These are phyloP conservation scores for Takashimella tepidaria DNA, from an alignment of 1,284 basidiomycete genomes.

Conservation along the genomic window DNA sequence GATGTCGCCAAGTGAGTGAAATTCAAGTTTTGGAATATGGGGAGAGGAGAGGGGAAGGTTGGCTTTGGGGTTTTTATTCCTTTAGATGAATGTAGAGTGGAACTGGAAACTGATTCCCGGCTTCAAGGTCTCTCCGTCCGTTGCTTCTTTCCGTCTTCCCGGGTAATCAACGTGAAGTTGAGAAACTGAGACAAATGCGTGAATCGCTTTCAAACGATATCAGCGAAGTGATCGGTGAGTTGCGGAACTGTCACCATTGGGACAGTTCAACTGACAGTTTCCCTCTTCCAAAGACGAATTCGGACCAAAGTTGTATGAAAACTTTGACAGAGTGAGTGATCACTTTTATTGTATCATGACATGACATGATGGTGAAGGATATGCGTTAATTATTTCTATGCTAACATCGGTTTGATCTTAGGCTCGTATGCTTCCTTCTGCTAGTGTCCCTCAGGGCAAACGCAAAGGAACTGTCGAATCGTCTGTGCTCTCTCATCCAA, in stretches of 20 bases:
- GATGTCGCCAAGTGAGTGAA: slow-evolving; percentile 85
- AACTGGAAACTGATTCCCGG: neutral
- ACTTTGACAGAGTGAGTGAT: slow-evolving; percentile 74
- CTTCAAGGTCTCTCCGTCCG: slow-evolving; percentile 75
- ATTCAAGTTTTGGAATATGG: too few species aligned
- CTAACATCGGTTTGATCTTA: slow-evolving; percentile 38
- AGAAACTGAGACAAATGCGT: slow-evolving; percentile 74
- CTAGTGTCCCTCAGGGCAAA: slow-evolving; percentile 64
- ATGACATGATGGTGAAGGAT: too few species aligned
- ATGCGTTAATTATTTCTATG: too few species aligned
- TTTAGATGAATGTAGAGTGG: too few species aligned
- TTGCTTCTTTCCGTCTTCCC: slow-evolving; percentile 86
- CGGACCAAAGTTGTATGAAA: slow-evolving; percentile 79
- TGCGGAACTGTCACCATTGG: too few species aligned
- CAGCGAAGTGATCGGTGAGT: slow-evolving; percentile 80
- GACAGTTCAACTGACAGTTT: neutral
- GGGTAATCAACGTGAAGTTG: slow-evolving; percentile 79
- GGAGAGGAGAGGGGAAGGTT: too few species aligned
- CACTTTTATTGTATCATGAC: neutral
- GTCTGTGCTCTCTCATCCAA: slow-evolving; percentile 46
- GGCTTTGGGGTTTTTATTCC: too few species aligned
- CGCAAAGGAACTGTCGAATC: slow-evolving; percentile 25
- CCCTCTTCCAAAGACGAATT: slow-evolving; percentile 54
- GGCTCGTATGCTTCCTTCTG: slow-evolving; percentile 77
- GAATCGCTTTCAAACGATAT: slow-evolving; percentile 79